phyloP scores from a whole-genome alignment of 352 stramenopile genomes.

The Pythium apleroticum region DNA sequence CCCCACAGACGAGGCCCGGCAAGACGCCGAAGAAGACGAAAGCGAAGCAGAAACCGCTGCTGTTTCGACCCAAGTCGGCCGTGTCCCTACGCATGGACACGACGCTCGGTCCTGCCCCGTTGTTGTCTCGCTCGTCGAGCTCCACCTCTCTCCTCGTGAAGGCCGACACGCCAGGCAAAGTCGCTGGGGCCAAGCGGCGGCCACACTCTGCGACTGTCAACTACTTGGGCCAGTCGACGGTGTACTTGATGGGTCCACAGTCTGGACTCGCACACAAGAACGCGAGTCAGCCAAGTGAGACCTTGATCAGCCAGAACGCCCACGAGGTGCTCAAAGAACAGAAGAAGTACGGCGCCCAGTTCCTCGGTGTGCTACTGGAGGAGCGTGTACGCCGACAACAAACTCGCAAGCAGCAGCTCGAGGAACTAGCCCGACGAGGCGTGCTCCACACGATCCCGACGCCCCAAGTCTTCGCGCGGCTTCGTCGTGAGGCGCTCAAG shows the following conservation, averaged over 20 bases:
- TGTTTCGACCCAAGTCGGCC: slow-evolving; percentile 29
- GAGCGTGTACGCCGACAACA: slow-evolving; percentile 40
- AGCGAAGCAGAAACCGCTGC: neutral
- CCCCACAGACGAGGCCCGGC: neutral
- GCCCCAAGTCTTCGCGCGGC: slow-evolving; percentile 53
- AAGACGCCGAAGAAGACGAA: slow-evolving; percentile 13
- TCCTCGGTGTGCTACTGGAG: slow-evolving; percentile 36
- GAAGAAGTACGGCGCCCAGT: slow-evolving; percentile 30
- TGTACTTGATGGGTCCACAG: slow-evolving; percentile 46
- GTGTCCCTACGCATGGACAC: slow-evolving; percentile 28
- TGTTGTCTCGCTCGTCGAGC: slow-evolving; percentile 12
- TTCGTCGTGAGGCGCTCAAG: slow-evolving; percentile 51
- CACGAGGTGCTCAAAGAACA: slow-evolving; percentile 16
- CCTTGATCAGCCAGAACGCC: slow-evolving; percentile 3
- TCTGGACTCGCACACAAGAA: neutral
- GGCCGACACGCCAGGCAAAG: slow-evolving; percentile 8
- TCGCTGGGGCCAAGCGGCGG: slow-evolving; percentile 49
- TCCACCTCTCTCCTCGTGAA: slow-evolving; percentile 1
- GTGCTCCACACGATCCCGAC: slow-evolving; percentile 39
- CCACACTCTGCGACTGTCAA: slow-evolving; percentile 56
- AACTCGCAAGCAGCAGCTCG: slow-evolving; percentile 29
- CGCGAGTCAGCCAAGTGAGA: neutral
- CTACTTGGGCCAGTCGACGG: slow-evolving; percentile 51
- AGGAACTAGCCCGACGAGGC: slow-evolving; percentile 30
- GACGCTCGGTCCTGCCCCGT: neutral